These are phyloP conservation scores for Dictyostelium firmibasis DNA, from an alignment of 78 protist species.

Conservation along the genomic window DNA sequence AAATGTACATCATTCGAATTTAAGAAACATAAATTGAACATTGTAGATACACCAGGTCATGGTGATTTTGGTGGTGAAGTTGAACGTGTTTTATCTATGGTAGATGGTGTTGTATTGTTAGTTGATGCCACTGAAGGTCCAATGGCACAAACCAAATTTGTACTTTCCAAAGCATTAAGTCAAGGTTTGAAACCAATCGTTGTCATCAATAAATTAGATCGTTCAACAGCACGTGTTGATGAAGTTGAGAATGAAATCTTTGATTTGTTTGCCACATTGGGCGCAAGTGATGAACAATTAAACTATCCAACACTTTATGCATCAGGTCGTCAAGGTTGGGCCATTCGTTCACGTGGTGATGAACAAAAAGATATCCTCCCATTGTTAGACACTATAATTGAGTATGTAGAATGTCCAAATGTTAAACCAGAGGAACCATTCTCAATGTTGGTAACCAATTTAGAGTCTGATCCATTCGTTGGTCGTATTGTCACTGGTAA, in stretches of 20 bases:
- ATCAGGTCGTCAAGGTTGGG: slow-evolving; percentile 88
- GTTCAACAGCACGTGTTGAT: slow-evolving; percentile 82
- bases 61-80: slow-evolving; percentile 96
- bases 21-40: slow-evolving; percentile 81
- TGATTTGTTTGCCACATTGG: slow-evolving; percentile 88
- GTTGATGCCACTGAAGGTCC: slow-evolving; percentile 97
- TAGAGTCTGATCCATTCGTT: slow-evolving; percentile 87
- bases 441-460: slow-evolving; percentile 83
- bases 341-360: slow-evolving; percentile 32
- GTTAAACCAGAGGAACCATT: slow-evolving; percentile 72
- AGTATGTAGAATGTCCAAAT: slow-evolving; percentile 28
- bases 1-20: slow-evolving; percentile 79
- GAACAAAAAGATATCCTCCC: slow-evolving; percentile 77
- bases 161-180: slow-evolving; percentile 90
- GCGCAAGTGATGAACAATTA: slow-evolving; percentile 92
- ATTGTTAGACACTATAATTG: slow-evolving; percentile 88
- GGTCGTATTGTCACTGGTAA: slow-evolving; percentile 91
- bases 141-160: slow-evolving; percentile 94
- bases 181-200: slow-evolving; percentile 89
- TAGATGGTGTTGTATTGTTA: slow-evolving; percentile 92
- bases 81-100: slow-evolving; percentile 90
- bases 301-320: slow-evolving; percentile 93
- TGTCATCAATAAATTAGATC: slow-evolving; percentile 94
- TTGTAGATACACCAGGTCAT: slow-evolving; percentile 96
- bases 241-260: slow-evolving; percentile 88